phyloP scores from a whole-genome alignment of 345 rosid species.

The Barbarea vulgaris region DNA sequence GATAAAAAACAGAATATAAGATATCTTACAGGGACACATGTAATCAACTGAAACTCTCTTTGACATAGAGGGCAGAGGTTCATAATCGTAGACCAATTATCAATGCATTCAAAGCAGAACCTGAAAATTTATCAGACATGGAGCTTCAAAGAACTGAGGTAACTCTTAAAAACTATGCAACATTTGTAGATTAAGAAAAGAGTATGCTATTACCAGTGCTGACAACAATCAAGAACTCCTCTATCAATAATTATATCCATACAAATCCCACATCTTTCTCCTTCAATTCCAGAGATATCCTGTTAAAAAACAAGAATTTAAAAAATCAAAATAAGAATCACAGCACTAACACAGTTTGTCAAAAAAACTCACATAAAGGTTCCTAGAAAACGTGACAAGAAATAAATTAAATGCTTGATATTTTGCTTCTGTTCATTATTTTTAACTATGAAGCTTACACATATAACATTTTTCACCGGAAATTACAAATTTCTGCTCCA shows the following conservation, averaged over 20 bases:
- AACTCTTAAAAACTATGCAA: not conserved
- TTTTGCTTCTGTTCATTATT: not conserved
- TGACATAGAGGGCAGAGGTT: slow-evolving; percentile 99
- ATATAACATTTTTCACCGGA: not conserved
- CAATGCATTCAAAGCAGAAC: slow-evolving; percentile 99
- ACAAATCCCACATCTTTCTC: slow-evolving; percentile 95
- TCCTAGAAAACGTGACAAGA: slow-evolving; percentile 10
- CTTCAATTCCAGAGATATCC: slow-evolving; percentile 64
- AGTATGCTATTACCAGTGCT: slow-evolving; percentile 66
- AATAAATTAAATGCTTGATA: not conserved
- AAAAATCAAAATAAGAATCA: slow-evolving; percentile 15
- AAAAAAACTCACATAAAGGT: not conserved
- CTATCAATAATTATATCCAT: slow-evolving; percentile 95
- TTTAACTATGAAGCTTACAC: slow-evolving; percentile 16
- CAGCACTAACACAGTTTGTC: not conserved
- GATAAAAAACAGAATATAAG: not conserved
- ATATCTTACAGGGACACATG: slow-evolving; percentile 93
- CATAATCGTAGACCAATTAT: slow-evolving; percentile 96
- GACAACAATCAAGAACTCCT: slow-evolving; percentile 96
- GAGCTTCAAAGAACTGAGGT: not conserved
- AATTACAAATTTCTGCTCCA: not conserved
- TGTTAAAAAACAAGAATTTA: slow-evolving; percentile 40
- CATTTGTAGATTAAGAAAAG: not conserved
- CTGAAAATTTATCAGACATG: slow-evolving; percentile 47
- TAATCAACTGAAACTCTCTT: slow-evolving; percentile 89